phyloP scores from a whole-genome alignment of 2,329 filamentous ascomycete genomes.

The Aureobasidium sp. region DNA sequence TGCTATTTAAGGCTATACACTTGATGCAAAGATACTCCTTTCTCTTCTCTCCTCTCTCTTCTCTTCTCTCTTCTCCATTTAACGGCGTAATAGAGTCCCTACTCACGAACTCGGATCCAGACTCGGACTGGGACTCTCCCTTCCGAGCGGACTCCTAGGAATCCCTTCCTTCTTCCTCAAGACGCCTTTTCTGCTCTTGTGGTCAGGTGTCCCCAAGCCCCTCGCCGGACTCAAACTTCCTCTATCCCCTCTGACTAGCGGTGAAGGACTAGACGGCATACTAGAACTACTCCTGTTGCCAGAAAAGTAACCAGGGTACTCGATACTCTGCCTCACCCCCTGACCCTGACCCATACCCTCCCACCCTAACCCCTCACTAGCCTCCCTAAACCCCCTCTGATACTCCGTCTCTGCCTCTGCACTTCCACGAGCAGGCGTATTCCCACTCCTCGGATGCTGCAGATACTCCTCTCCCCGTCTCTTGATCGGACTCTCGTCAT shows the following conservation, averaged over 20 bases:
- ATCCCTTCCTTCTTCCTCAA: conserved; percentile 12
- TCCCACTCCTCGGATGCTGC: conserved; percentile 27
- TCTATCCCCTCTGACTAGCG: conserved; percentile 10
- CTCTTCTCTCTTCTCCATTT: too few species aligned
- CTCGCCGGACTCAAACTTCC: background rate
- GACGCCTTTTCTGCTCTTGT: background rate
- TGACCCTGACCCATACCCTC: background rate
- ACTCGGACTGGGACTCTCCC: too few species aligned
- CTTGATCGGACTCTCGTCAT: conserved; percentile 62
- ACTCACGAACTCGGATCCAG: background rate
- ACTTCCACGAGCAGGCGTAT: background rate
- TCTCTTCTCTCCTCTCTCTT: background rate
- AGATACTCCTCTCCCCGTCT: conserved; percentile 57
- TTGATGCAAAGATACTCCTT: background rate
- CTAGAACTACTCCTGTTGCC: background rate
- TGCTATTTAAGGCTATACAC: background rate
- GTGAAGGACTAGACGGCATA: conserved; percentile 20
- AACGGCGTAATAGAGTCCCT: too few species aligned
- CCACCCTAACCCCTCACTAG: background rate
- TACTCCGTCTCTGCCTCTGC: background rate
- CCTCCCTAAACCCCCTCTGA: background rate
- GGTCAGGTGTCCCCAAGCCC: background rate
- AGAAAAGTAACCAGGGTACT: background rate
- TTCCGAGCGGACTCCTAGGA: conserved; percentile 13
- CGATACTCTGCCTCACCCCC: background rate